phyloP scores from a whole-genome alignment of 495 filamentous ascomycete genomes.

The Chaetomium tenue region DNA sequence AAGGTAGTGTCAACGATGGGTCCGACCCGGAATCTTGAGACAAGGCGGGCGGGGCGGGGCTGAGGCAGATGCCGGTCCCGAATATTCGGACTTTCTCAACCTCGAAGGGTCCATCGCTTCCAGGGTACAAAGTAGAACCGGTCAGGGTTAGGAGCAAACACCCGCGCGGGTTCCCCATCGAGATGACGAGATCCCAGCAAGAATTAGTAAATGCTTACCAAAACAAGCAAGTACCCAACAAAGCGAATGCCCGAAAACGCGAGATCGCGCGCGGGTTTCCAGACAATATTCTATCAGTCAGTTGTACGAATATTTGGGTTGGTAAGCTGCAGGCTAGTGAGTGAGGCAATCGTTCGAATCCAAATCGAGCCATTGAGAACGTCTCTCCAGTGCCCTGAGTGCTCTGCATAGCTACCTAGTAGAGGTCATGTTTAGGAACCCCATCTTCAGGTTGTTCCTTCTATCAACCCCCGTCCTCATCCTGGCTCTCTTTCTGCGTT shows the following conservation, averaged over 20 bases:
- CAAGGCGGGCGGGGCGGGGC: not conserved
- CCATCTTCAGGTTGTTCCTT: slow-evolving; percentile 4
- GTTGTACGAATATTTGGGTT: too few species aligned
- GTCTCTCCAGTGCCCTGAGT: too few species aligned
- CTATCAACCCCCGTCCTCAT: slow-evolving; percentile 17
- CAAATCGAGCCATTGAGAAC: too few species aligned
- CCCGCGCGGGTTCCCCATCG: not conserved
- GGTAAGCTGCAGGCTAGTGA: not conserved
- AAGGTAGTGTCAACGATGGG: not conserved
- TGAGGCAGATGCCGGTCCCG: not conserved
- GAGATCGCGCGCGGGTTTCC: not conserved
- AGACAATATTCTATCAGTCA: too few species aligned
- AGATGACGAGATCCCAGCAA: not conserved
- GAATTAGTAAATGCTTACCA: slow-evolving; percentile 18
- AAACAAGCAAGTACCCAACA: slow-evolving; percentile 1
- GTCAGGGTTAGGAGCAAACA: slow-evolving; percentile 5
- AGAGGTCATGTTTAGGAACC: slow-evolving; percentile 13
- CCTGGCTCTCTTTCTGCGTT: slow-evolving; percentile 19
- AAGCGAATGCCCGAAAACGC: slow-evolving; percentile 11
- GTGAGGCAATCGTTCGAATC: too few species aligned
- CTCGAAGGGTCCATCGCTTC: too few species aligned
- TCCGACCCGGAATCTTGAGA: not conserved
- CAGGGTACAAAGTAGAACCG: not conserved
- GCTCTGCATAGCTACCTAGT: not conserved
- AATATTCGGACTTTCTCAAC: not conserved